These are phyloP conservation scores for Phanerochaete carnosa DNA, from an alignment of 768 basidiomycete species.

Conservation along the genomic window DNA sequence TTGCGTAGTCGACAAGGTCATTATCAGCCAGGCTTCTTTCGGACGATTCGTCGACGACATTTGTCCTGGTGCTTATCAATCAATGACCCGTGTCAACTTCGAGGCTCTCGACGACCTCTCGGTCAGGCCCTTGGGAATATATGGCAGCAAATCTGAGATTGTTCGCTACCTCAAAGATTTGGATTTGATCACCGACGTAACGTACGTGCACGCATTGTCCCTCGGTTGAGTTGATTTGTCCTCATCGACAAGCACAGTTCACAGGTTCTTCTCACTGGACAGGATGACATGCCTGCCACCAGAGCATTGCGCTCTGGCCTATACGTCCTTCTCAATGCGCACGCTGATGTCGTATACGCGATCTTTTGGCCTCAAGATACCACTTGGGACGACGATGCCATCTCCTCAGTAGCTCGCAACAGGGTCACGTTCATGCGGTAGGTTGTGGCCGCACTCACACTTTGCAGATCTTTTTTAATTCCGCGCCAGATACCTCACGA, in stretches of 20 bases:
- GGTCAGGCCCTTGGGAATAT: constrained; percentile 53
- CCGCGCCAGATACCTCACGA: constrained; percentile 50
- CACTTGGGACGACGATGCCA: constrained; percentile 53
- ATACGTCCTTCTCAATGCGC: constrained; percentile 34
- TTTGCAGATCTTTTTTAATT: neutral
- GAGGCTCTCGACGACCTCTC: constrained; percentile 41
- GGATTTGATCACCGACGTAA: constrained; percentile 33
- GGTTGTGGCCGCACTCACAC: neutral
- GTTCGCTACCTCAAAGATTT: constrained; percentile 39
- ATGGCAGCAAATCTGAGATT: constrained; percentile 53
- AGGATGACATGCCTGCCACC: constrained; percentile 17
- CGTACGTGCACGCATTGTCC: constrained; percentile 30
- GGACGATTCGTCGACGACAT: constrained; percentile 44
- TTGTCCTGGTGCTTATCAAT: constrained; percentile 48
- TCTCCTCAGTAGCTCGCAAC: constrained; percentile 44
- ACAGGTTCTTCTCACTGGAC: constrained; percentile 15
- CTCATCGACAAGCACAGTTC: constrained; percentile 11
- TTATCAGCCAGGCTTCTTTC: constrained; percentile 53
- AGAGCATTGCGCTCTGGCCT: constrained; percentile 46
- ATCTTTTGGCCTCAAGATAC: constrained; percentile 61
- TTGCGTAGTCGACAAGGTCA: constrained; percentile 56
- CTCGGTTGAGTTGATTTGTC: neutral
- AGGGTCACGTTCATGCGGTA: constrained; percentile 63
- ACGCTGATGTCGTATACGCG: constrained; percentile 36
- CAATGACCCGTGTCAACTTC: constrained; percentile 57